A percentile compares a stretch with the other conserved stretches of the same genome.
phyloP scores from a whole-genome alignment of 441 rosid genomes.

The Aleurites moluccanus region DNA sequence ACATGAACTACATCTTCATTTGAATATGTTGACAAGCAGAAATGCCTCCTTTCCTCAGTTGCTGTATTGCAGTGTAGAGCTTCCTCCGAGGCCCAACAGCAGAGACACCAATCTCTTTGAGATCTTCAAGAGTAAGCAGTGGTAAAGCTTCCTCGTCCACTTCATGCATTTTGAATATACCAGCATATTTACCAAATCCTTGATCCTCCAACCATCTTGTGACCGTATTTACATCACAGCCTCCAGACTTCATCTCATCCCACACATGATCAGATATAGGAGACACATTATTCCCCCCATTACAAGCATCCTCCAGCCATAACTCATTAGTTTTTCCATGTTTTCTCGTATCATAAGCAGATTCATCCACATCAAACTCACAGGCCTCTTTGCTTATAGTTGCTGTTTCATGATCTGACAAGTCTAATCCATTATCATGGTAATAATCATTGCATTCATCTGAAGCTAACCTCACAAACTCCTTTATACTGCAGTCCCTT shows the following conservation, averaged over 20 bases:
- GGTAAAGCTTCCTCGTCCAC: slow-evolving; percentile 55
- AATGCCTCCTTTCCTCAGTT: slow-evolving; percentile 27
- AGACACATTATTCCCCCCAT: slow-evolving; percentile 20
- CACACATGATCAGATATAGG: slow-evolving; percentile 23
- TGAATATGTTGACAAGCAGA: slow-evolving; percentile 20
- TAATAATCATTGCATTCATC: slow-evolving; percentile 22
- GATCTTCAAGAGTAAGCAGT: slow-evolving; percentile 56
- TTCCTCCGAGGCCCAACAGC: slow-evolving; percentile 61
- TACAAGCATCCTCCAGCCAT: slow-evolving; percentile 24
- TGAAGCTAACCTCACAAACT: slow-evolving; percentile 22
- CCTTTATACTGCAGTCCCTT: slow-evolving; percentile 24
- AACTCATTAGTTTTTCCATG: slow-evolving; percentile 17
- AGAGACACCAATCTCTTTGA: slow-evolving; percentile 54
- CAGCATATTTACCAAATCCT: slow-evolving; percentile 51
- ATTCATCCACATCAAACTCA: slow-evolving; percentile 28
- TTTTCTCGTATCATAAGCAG: slow-evolving; percentile 20
- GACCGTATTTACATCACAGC: slow-evolving; percentile 28
- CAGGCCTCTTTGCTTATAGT: slow-evolving; percentile 36
- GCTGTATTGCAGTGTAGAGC: slow-evolving; percentile 47
- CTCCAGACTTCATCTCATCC: slow-evolving; percentile 22
- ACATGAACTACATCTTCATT: slow-evolving; percentile 15
- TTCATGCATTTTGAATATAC: slow-evolving; percentile 50
- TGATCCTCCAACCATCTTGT: slow-evolving; percentile 49
- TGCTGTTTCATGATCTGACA: slow-evolving; percentile 23
- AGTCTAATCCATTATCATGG: slow-evolving; percentile 20